A percentile compares a stretch with the other conserved stretches of the same genome.
phyloP scores from a whole-genome alignment of 495 filamentous ascomycete genomes.

The Lichina pygmaea region DNA sequence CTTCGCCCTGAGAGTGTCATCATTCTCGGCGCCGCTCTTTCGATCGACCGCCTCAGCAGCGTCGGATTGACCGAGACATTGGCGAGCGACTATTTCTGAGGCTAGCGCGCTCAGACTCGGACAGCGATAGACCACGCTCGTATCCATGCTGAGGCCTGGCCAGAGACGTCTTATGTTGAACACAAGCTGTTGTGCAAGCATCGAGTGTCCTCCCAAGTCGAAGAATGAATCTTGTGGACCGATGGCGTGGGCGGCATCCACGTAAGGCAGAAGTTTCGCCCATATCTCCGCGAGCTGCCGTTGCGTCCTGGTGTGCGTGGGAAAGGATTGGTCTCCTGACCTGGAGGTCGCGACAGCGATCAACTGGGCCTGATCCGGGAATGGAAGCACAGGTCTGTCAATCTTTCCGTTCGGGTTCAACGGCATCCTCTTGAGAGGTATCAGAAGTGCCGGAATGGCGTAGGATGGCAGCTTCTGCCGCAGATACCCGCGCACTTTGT shows the following conservation, averaged over 20 bases:
- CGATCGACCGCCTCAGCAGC: no score
- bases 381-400: constrained; percentile 72
- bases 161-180: constrained; percentile 34
- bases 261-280: constrained; percentile 23
- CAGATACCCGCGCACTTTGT: constrained; percentile 49
- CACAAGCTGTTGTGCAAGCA: constrained; percentile 70
- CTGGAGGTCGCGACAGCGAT: constrained; percentile 15
- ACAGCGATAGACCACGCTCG: constrained; percentile 49
- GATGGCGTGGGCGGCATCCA: constrained; percentile 25
- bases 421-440: constrained; percentile 56
- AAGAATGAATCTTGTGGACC: constrained; percentile 51
- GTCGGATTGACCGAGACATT: no score
- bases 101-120: constrained; percentile 50
- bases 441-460: constrained; percentile 56
- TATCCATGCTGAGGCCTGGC: constrained; percentile 37
- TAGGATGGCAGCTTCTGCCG: constrained; percentile 53
- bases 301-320: constrained; percentile 27
- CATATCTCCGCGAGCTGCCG: constrained; percentile 40
- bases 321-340: constrained; percentile 5
- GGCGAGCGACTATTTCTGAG: constrained; percentile 23
- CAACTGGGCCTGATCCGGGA: constrained; percentile 47
- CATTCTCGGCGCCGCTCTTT: no score
- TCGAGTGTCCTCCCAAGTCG: constrained; percentile 65
- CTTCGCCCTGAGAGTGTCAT: no score
- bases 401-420: constrained; percentile 91